A percentile compares a stretch with the other conserved stretches of the same genome.
phyloP scores from a whole-genome alignment of 2,329 filamentous ascomycete genomes.

The Microdochium bolleyi region DNA sequence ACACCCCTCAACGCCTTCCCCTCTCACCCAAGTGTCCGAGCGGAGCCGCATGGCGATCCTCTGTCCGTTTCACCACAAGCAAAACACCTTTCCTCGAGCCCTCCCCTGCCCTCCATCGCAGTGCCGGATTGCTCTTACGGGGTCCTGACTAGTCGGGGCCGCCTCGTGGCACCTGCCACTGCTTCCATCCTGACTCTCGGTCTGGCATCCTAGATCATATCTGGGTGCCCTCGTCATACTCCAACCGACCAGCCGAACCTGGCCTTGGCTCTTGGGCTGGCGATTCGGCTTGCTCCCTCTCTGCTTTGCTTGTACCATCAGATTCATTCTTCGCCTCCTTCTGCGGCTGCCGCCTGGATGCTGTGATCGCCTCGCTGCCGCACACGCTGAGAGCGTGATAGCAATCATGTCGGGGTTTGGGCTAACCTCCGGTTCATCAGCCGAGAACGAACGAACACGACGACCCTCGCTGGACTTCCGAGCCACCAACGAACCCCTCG shows the following conservation, averaged over 20 bases:
- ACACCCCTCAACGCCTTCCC: background rate
- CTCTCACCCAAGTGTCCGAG: background rate
- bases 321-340: background rate
- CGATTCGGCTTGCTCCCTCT: too few relatives aligned
- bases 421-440: constrained; percentile 18
- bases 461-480: background rate
- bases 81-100: background rate
- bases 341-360: background rate
- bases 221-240: background rate
- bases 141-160: background rate
- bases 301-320: background rate
- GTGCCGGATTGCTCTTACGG: background rate
- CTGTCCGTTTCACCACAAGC: background rate
- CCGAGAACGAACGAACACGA: constrained; percentile 4
- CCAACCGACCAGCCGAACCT: background rate
- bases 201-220: background rate
- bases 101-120: background rate
- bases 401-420: constrained; percentile 16
- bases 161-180: background rate
- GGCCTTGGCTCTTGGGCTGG: background rate
- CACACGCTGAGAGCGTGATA: constrained; percentile 2
- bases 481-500: constrained; percentile 20
- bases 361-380: background rate
- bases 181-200: background rate
- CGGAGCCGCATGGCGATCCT: background rate